Conservation (phyloP, 2,329 filamentous ascomycete species). For the Zymoseptoria brevis region DNA sequence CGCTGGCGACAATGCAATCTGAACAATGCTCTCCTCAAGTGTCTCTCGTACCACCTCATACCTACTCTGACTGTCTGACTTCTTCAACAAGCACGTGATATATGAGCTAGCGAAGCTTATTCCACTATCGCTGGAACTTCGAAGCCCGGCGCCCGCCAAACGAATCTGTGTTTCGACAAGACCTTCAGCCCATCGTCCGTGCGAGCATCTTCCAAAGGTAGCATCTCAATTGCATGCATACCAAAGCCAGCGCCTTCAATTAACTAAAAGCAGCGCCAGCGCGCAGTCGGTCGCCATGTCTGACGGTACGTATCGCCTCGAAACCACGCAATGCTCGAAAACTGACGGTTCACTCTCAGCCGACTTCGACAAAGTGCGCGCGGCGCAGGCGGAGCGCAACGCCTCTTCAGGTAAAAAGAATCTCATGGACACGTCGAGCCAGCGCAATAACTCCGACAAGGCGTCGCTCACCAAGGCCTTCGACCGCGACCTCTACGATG, state of each 20-base stretch:
- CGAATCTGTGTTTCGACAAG: neutral
- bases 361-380: conserved; percentile 80
- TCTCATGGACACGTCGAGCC: conserved; percentile 68
- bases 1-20: neutral
- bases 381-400: conserved; percentile 89
- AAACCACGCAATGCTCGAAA: neutral
- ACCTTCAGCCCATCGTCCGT: neutral
- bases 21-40: neutral
- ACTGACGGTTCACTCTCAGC: conserved; percentile 32
- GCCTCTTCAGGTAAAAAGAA: conserved; percentile 66
- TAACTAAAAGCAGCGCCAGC: neutral
- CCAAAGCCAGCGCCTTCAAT: neutral
- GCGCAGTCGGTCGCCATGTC: conserved; percentile 21
- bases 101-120: neutral
- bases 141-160: neutral
- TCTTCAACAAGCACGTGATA: neutral
- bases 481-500: conserved; percentile 81
- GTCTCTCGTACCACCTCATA: neutral
- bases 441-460: conserved; percentile 70
- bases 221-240: neutral
- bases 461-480: conserved; percentile 88
- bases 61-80: neutral
- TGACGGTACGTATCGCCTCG: conserved; percentile 22
- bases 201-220: neutral
- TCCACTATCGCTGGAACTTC: neutral